Percentiles rank a stretch among this genome's conserved stretches.
Conservation (phyloP, 2,329 filamentous ascomycete species). For the Venturia aucupariae region DNA sequence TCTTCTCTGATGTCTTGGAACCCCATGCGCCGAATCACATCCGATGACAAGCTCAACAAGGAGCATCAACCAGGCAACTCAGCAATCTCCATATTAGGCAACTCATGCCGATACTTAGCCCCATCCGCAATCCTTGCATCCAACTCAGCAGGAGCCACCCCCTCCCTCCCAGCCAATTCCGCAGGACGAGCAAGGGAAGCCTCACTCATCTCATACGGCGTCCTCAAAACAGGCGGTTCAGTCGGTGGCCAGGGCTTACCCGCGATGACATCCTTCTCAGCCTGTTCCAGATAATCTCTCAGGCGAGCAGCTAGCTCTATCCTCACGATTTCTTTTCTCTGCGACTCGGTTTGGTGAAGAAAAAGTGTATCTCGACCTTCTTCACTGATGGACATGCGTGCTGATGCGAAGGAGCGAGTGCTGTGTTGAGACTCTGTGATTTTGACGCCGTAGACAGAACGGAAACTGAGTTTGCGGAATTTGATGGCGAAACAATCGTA, state of each 20-base stretch:
- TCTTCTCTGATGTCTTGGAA: too few relatives aligned
- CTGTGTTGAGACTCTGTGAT: constrained; percentile 6
- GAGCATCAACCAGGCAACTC: background rate
- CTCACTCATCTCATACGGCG: constrained; percentile 3
- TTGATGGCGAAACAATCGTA: constrained; percentile 15
- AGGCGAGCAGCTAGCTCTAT: constrained; percentile 7
- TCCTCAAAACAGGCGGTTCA: background rate
- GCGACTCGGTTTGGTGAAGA: background rate
- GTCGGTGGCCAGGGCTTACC: constrained; percentile 10
- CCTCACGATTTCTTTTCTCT: constrained; percentile 5
- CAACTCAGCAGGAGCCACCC: background rate
- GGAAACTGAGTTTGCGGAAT: constrained; percentile 12
- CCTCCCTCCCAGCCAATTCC: background rate
- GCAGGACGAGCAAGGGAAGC: background rate
- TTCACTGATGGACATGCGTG: background rate
- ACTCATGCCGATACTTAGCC: background rate
- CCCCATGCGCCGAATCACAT: background rate
- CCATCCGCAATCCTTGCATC: background rate
- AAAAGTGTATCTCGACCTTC: background rate
- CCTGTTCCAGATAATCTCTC: constrained; percentile 11
- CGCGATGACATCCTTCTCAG: constrained; percentile 1
- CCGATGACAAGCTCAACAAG: background rate
- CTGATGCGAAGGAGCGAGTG: constrained; percentile 8
- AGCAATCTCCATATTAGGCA: constrained; percentile 5
- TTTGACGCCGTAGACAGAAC: constrained; percentile 12